Evolutionary conservation across 345 rosid species (phyloP).

Genomic region (Arabis hirsuta): DNA sequence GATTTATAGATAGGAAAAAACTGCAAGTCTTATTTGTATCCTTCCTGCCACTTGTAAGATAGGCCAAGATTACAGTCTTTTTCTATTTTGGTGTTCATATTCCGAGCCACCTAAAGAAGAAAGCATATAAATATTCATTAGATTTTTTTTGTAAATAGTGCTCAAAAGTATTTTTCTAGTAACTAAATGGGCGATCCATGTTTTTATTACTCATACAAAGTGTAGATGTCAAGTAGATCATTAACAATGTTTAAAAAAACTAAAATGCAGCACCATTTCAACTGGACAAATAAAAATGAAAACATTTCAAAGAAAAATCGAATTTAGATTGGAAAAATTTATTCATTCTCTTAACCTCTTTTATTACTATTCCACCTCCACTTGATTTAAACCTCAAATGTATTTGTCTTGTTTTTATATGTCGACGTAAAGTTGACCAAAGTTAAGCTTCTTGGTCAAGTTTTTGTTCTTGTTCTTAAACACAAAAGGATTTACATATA

Average conservation of each 20-base stretch:
- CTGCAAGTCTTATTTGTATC: slow-evolving; percentile 7
- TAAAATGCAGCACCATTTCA: no score
- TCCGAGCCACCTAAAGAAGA: slow-evolving; percentile 30
- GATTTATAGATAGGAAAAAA: neutral
- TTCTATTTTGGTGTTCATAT: neutral
- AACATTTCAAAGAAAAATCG: no score
- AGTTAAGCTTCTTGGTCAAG: slow-evolving; percentile 1
- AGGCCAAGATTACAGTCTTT: neutral
- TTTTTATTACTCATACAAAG: no score
- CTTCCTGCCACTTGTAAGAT: slow-evolving; percentile 15
- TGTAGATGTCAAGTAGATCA: no score
- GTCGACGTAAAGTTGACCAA: slow-evolving; percentile 1
- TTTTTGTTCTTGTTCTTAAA: slow-evolving; percentile 1
- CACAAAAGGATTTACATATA: neutral
- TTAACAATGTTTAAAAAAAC: no score
- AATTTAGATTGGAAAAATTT: no score
- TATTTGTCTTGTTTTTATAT: neutral
- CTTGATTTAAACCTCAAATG: neutral
- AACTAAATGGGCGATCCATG: no score
- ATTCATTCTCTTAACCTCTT: no score
- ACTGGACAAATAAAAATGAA: no score
- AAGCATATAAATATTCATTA: neutral
- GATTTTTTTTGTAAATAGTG: neutral
- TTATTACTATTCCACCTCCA: no score
- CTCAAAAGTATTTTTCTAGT: neutral